Conservation (phyloP, 441 rosid genomes). For the Bruguiera hainesii region DNA sequence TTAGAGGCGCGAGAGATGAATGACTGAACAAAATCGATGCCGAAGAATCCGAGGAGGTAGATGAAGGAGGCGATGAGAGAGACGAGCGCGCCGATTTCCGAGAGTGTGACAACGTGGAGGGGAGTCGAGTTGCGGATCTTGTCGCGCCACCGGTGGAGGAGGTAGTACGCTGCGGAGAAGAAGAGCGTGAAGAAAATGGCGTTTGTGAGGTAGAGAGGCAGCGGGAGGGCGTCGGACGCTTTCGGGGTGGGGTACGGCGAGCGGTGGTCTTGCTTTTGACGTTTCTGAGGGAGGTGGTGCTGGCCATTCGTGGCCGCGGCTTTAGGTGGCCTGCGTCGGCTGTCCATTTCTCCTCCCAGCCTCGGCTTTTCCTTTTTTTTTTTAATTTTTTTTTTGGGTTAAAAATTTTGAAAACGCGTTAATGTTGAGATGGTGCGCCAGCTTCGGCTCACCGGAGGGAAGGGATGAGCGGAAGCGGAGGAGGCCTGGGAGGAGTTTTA, state of each 20-base stretch:
- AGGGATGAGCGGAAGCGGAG: neutral
- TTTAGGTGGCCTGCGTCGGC: conserved; percentile 29
- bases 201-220: conserved; percentile 72
- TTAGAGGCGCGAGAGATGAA: conserved; percentile 58
- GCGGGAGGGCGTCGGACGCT: conserved; percentile 81
- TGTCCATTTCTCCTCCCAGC: conserved; percentile 23
- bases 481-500: neutral
- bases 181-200: conserved; percentile 79
- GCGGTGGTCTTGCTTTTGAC: conserved; percentile 12
- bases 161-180: conserved; percentile 74
- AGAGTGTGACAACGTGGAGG: conserved; percentile 66
- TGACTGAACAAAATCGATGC: conserved; percentile 81
- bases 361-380: too few relatives aligned
- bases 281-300: conserved; percentile 17
- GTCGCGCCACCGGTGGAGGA: conserved; percentile 81
- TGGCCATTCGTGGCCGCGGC: conserved; percentile 13
- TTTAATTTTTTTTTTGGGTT: neutral
- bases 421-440: neutral
- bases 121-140: conserved; percentile 81
- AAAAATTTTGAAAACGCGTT: neutral
- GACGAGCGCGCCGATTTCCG: conserved; percentile 66
- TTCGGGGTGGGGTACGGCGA: conserved; percentile 33
- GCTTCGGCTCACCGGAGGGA: neutral
- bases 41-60: conserved; percentile 80
- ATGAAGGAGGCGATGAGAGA: conserved; percentile 71